Evolutionary conservation across 768 basidiomycete species (phyloP), one percentile per base, ranked within the genome.

Genomic region (Podaxis sp.): DNA sequence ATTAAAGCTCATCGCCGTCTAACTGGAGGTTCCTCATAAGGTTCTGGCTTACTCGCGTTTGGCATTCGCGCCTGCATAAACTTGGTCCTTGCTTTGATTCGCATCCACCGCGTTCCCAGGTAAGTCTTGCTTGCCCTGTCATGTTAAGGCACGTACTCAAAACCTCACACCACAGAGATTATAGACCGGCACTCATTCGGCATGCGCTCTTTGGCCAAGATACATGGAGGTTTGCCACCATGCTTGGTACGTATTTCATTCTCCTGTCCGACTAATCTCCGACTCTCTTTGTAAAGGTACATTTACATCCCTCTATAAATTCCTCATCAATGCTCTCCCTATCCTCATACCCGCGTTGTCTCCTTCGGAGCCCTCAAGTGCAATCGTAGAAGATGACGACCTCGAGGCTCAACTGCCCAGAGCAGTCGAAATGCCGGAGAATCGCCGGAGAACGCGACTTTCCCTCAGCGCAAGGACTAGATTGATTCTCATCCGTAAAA

Each of bases 161-260:
- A 29, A 43, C 4, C 2, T 9, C 43, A 9, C 52, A 36, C 11
- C 29, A 49, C 37, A 94, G 91, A 68, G 77, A 84, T n/a, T 74
- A 82, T 59, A 85, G 90, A 9, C 74, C 90, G 7, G 74, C 84
- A 3, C 72, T 94, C 24, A 80, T 97, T 55, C 84, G 89, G 3
- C 90, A 85, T 76, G 95, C 94, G 0, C 77, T 96, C 49, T 91
- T 97, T 66, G 94, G 94, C 0, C 65, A 78, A 46, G 95, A 97
- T 69, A 88, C 92, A 0, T 82, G 90, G 69, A 79, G 95, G 19
- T 96, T 96, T 65, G 92, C 88, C 3, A 86, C 88, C 0, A 96
- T 96, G 93, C 78, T 98, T 40, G 94, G 93, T 88, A 64, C 27
- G 73, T 54, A 25, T n/a, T 4, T 49, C n/a, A n/a, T n/a, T n/a